A percentile compares a stretch with the other conserved stretches of the same genome.
Evolutionary conservation across 192 early-diverging fungal species (phyloP).

Genomic region (Diversispora epigaea): DNA sequence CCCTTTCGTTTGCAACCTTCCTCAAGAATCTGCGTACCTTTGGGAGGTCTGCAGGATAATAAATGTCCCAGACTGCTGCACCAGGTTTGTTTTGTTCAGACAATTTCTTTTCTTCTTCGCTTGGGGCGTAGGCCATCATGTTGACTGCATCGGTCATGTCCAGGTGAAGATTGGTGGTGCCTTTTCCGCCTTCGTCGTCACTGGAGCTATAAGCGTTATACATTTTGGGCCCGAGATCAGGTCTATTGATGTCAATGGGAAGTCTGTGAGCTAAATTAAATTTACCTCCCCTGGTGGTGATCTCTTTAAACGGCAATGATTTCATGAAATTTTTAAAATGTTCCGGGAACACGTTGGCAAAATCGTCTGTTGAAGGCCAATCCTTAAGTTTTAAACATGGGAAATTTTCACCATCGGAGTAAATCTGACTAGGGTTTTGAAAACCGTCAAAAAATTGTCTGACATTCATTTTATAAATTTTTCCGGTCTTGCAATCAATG

Average conservation of each 20-base stretch:
- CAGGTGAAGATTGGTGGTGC: conserved; percentile 75
- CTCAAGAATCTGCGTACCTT: conserved; percentile 45
- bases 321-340: conserved; percentile 8
- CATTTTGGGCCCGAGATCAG: conserved; percentile 22
- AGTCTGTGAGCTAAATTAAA: conserved; percentile 5
- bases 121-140: conserved; percentile 62
- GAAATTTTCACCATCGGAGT: too few species aligned
- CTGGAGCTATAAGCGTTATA: conserved; percentile 40
- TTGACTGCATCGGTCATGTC: conserved; percentile 82
- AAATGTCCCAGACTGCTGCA: conserved; percentile 69
- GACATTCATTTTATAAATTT: not conserved
- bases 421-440: not conserved
- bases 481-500: not conserved
- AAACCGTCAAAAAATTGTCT: conserved; percentile 1
- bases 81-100: conserved; percentile 28
- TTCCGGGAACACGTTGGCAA: not conserved
- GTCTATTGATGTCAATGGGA: not conserved
- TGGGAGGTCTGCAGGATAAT: conserved; percentile 39
- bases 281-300: not conserved
- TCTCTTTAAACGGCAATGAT: not conserved
- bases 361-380: conserved; percentile 11
- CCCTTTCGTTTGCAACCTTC: conserved; percentile 22
- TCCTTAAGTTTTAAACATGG: conserved; percentile 17
- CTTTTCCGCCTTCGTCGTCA: conserved; percentile 47
- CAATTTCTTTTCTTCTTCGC: not conserved